Conservation (phyloP, 176 grass and related monocot species). For the Zea mays region DNA sequence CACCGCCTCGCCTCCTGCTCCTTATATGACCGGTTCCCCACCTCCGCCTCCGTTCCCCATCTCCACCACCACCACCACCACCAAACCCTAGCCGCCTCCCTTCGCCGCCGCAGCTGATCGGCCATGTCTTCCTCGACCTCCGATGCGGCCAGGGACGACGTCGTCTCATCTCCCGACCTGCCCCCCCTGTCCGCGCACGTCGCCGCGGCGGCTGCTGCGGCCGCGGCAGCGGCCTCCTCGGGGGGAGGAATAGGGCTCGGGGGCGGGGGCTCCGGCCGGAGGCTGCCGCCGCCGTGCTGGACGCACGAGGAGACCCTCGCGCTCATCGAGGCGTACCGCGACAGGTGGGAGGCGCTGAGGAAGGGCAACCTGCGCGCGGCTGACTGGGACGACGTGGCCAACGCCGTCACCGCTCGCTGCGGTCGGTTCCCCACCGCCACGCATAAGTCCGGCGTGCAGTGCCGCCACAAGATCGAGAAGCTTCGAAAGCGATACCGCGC, state of each 20-base stretch:
- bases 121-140: constrained; percentile 47
- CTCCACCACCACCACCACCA: constrained; percentile 25
- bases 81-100: constrained; percentile 33
- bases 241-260: constrained; percentile 25
- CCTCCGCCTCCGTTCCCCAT: constrained; percentile 31
- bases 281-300: constrained; percentile 88
- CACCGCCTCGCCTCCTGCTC: constrained; percentile 9
- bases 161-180: constrained; percentile 41
- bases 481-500: constrained; percentile 87
- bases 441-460: constrained; percentile 81
- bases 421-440: constrained; percentile 50
- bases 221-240: constrained; percentile 37
- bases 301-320: constrained; percentile 90
- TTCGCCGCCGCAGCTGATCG: constrained; percentile 11
- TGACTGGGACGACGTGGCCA: constrained; percentile 85
- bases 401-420: constrained; percentile 64
- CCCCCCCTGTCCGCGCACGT: constrained; percentile 30
- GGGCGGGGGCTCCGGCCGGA: constrained; percentile 34
- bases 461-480: constrained; percentile 99
- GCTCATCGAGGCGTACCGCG: constrained; percentile 82
- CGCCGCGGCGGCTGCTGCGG: constrained; percentile 36
- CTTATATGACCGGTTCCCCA: constrained; percentile 52
- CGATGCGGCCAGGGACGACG: constrained; percentile 31
- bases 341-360: constrained; percentile 70
- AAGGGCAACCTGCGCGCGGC: constrained; percentile 86